Evolutionary conservation across 2,329 filamentous ascomycete species (phyloP), one percentile per base, ranked within the genome.

Genomic region (Colletotrichum echinochloae): DNA sequence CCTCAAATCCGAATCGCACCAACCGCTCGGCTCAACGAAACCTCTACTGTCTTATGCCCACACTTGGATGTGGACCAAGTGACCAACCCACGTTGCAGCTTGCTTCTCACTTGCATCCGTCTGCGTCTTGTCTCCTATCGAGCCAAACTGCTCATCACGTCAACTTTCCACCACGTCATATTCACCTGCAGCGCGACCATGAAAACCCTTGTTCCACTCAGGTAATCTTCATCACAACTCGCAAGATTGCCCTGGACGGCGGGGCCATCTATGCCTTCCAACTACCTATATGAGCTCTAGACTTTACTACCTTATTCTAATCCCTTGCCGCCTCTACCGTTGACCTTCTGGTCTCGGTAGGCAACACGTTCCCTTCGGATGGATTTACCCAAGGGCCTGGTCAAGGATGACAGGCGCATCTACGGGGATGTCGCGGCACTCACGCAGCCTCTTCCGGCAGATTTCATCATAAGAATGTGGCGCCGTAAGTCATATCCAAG

Each of bases 381-480:
- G 72, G 72, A 73, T 67, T 60, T 73, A 39, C 72, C 72, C 56
- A 73, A 73, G 52, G 72, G 72, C 64, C 55, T 73, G 23, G 72
- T 73, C 63, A 72, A 71, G 26, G 72, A 73, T 56, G 70, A 73
- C 60, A 72, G 66, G 60, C 72, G 70, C 44, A 71, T 73, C 49
- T 73, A 73, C 28, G 70, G 63, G 23, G 62, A 71, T 49, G 62
- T 73, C 18, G 72, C 72, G 14, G 56, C 60, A 14, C 70, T 73
- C 39, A 70, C 57, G 39, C 65, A 73, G 37, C 67, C 70, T 65
- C 57, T 70, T 55, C 61, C 66, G 37, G 49, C 68, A 30, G 71
- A 73, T 52, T 67, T 73, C 51, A 73, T 73, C 55, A 68, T 66
- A 51, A 64, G 55, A 39, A 68, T 73, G 65, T 73, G 71, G 71